A percentile compares a stretch with the other conserved stretches of the same genome.
Evolutionary conservation across 805 yeast genomes (phyloP).

Genomic region (Schwanniomyces vanrijiae): DNA sequence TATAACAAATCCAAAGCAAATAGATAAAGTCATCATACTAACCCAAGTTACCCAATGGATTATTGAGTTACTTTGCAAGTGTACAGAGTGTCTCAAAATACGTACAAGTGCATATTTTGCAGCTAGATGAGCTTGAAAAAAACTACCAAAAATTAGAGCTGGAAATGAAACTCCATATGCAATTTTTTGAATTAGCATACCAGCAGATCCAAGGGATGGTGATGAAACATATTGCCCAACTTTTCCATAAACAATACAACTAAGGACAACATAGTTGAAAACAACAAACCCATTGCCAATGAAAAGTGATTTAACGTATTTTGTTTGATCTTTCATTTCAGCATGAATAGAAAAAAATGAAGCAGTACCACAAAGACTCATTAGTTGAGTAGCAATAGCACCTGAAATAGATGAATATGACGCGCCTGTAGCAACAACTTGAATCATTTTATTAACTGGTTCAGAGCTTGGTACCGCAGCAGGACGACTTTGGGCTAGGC

Average conservation of each 20-base stretch:
- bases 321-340: constrained; percentile 10
- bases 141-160: constrained; percentile 10
- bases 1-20: constrained; percentile 8
- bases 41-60: constrained; percentile 10
- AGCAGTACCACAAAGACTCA: constrained; percentile 10
- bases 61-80: constrained; percentile 9
- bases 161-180: constrained; percentile 10
- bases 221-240: constrained; percentile 11
- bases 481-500: constrained; percentile 9
- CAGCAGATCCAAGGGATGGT: constrained; percentile 13
- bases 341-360: constrained; percentile 11
- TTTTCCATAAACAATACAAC: constrained; percentile 10
- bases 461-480: constrained; percentile 8
- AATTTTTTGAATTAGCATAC: constrained; percentile 8
- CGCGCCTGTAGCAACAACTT: constrained; percentile 4
- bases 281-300: constrained; percentile 12
- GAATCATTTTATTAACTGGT: constrained; percentile 7
- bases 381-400: constrained; percentile 9
- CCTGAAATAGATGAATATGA: constrained; percentile 6
- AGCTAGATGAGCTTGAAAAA: constrained; percentile 11
- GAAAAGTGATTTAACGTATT: constrained; percentile 8
- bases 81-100: constrained; percentile 8
- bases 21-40: constrained; percentile 6
- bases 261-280: constrained; percentile 8
- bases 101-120: constrained; percentile 9